Evolutionary conservation across 2,329 filamentous ascomycete species (phyloP).

Genomic region (Remersonia thermophila): DNA sequence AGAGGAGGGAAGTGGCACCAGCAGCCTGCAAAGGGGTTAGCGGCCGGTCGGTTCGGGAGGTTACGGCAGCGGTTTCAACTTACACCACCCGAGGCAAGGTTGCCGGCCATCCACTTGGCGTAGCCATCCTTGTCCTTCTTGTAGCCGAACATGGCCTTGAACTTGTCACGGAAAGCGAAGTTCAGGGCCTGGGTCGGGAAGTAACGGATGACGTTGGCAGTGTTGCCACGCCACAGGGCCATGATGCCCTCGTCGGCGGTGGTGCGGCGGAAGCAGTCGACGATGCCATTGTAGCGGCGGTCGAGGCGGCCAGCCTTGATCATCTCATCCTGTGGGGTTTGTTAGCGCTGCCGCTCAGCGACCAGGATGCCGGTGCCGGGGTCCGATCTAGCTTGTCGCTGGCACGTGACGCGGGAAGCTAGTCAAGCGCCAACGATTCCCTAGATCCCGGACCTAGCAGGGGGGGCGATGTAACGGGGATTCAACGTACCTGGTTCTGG

Average conservation of each 20-base stretch:
- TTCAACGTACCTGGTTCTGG: conserved; percentile 86
- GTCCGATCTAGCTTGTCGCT: not conserved
- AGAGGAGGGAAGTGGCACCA: conserved; percentile 98
- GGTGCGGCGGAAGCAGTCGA: conserved; percentile 92
- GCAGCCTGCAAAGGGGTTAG: conserved; percentile 48
- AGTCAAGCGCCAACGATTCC: too few species aligned
- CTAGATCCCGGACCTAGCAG: not conserved
- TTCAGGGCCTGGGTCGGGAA: conserved; percentile 99
- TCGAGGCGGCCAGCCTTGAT: conserved; percentile 96
- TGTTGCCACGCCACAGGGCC: conserved; percentile 99
- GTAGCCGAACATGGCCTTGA: conserved; percentile 99
- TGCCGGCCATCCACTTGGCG: conserved; percentile 97
- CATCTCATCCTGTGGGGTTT: conserved; percentile 85
- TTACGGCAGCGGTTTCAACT: conserved; percentile 29
- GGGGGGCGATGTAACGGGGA: not conserved
- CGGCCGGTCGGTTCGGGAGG: conserved; percentile 5
- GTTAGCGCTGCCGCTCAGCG: conserved; percentile 20
- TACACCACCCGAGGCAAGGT: conserved; percentile 99
- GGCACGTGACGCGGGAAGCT: conserved; percentile 15
- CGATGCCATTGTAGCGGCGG: conserved; percentile 89
- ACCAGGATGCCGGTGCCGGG: not conserved
- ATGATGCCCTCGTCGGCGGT: conserved; percentile 82
- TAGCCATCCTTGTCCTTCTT: conserved; percentile 99
- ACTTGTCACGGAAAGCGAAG: conserved; percentile 99
- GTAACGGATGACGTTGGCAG: conserved; percentile 99